phyloP scores from a whole-genome alignment of 208 protist genomes.

The Crithidia bombi region DNA sequence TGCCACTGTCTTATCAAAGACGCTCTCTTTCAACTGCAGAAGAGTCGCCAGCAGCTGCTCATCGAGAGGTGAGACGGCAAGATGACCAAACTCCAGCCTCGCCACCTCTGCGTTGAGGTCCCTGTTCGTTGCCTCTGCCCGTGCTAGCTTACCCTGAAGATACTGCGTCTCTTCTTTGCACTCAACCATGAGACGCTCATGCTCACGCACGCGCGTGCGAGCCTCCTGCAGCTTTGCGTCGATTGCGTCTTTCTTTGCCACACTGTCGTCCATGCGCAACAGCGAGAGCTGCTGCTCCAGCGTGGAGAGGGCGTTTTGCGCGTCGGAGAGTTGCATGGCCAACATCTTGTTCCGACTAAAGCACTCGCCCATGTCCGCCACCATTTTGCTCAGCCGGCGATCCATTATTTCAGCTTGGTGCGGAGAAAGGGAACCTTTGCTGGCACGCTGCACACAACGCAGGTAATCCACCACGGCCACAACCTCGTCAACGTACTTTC shows the following conservation, averaged over 20 bases:
- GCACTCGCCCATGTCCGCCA: constrained; percentile 47
- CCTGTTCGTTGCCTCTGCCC: constrained; percentile 62
- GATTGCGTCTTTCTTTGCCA: constrained; percentile 44
- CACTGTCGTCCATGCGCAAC: constrained; percentile 29
- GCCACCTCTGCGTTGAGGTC: constrained; percentile 73
- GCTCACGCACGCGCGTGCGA: constrained; percentile 52
- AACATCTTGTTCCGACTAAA: constrained; percentile 49
- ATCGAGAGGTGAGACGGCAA: constrained; percentile 44
- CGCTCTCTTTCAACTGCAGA: constrained; percentile 72
- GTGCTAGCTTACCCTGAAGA: constrained; percentile 55
- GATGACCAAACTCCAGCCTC: constrained; percentile 61
- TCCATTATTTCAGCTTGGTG: constrained; percentile 79
- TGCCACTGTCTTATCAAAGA: constrained; percentile 70
- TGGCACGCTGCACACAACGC: constrained; percentile 67
- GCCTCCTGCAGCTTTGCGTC: constrained; percentile 56
- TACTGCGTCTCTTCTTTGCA: constrained; percentile 64
- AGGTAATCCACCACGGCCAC: constrained; percentile 80
- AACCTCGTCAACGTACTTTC: constrained; percentile 79
- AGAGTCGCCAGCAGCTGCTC: constrained; percentile 59
- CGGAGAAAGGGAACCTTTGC: constrained; percentile 61
- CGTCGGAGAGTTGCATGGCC: constrained; percentile 61
- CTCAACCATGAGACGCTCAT: constrained; percentile 60
- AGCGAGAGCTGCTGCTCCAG: constrained; percentile 73
- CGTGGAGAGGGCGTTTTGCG: constrained; percentile 44
- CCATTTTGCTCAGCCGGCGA: constrained; percentile 47